Percentiles rank a stretch among this genome's conserved stretches.
Evolutionary conservation across 306 rosid genomes (phyloP).

Genomic region (Ochetophila trinervis): DNA sequence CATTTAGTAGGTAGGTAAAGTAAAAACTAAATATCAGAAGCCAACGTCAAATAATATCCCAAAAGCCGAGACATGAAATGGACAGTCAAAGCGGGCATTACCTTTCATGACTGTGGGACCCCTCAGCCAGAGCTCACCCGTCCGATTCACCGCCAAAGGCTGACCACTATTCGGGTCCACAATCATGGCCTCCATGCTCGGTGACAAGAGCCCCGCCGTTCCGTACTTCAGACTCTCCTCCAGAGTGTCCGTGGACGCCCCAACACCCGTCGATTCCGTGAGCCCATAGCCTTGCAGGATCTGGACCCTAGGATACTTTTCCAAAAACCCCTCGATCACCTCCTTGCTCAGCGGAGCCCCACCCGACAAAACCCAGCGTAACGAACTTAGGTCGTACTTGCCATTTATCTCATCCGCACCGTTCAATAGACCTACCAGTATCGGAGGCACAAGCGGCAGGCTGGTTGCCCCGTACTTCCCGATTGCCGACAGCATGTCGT

Average conservation of each 20-base stretch:
- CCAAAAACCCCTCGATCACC: constrained; percentile 72
- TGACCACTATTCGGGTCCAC: constrained; percentile 51
- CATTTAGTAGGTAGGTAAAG: too few relatives aligned
- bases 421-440: constrained; percentile 67
- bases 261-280: constrained; percentile 81
- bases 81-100: background rate
- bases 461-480: constrained; percentile 47
- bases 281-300: constrained; percentile 86
- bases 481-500: constrained; percentile 64
- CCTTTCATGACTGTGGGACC: constrained; percentile 92
- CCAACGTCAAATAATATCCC: too few relatives aligned
- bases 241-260: constrained; percentile 75
- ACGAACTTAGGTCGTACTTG: constrained; percentile 61
- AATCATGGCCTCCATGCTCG: constrained; percentile 61
- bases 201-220: constrained; percentile 75
- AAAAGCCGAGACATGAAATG: too few relatives aligned
- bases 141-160: constrained; percentile 44
- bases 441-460: constrained; percentile 87
- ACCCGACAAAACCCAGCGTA: constrained; percentile 56
- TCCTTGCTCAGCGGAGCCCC: constrained; percentile 95
- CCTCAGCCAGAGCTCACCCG: constrained; percentile 91
- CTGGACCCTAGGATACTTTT: constrained; percentile 48
- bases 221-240: constrained; percentile 87
- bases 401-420: constrained; percentile 50
- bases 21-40: too few relatives aligned